Conservation (phyloP, 345 rosid species). For the Salix suchowensis region DNA sequence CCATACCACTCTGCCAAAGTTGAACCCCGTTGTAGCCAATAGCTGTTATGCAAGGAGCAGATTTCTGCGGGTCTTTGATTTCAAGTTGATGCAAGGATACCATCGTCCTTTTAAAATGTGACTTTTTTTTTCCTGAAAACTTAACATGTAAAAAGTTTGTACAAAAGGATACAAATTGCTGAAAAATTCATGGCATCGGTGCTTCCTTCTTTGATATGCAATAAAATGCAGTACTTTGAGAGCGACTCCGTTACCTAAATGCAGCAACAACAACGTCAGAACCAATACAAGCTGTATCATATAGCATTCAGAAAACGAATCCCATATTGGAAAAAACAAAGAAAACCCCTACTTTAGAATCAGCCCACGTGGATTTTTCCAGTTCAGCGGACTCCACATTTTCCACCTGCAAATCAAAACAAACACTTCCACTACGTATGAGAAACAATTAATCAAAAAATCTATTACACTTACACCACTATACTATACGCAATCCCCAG, state of each 20-base stretch:
- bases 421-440: not conserved
- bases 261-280: not conserved
- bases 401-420: conserved; percentile 39
- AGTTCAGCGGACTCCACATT: conserved; percentile 48
- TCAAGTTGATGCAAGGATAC: conserved; percentile 56
- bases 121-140: not conserved
- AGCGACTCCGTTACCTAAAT: conserved; percentile 64
- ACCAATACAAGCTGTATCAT: not conserved
- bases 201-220: conserved; percentile 59
- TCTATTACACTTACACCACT: not conserved
- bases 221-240: conserved; percentile 66
- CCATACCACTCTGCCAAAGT: conserved; percentile 72
- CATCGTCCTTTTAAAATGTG: not conserved
- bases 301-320: not conserved
- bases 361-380: conserved; percentile 61
- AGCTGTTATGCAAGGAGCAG: conserved; percentile 72
- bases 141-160: not conserved
- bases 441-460: not conserved
- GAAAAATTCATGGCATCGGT: conserved; percentile 60
- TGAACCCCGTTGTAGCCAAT: conserved; percentile 79
- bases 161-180: conserved; percentile 79
- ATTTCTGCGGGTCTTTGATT: conserved; percentile 60
- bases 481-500: not conserved
- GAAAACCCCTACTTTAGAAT: conserved; percentile 36
- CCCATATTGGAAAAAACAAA: not conserved